A percentile compares a stretch with the other conserved stretches of the same genome.
Conservation (phyloP, 345 rosid species). For the Salix udensis region DNA sequence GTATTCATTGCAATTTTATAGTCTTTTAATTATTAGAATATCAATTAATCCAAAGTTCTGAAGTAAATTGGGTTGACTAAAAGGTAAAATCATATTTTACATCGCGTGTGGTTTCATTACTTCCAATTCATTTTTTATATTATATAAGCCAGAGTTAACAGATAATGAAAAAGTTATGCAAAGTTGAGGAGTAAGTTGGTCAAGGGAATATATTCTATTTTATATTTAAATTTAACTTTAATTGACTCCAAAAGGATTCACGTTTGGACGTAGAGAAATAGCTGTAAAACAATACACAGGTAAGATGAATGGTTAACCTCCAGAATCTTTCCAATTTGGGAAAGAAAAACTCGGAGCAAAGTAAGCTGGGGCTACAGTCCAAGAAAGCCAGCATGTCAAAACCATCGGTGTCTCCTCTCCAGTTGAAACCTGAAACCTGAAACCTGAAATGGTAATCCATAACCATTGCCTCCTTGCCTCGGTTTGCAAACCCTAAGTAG, state of each 20-base stretch:
- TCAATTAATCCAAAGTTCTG: background rate
- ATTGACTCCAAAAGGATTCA: no score
- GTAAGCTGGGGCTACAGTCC: background rate
- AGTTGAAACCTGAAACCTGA: constrained; percentile 12
- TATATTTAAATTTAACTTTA: no score
- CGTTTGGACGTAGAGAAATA: no score
- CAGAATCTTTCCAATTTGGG: background rate
- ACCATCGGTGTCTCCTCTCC: constrained; percentile 22
- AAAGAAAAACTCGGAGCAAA: no score
- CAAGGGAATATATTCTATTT: no score
- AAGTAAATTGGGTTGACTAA: no score
- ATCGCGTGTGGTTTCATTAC: background rate
- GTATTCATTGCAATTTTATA: no score
- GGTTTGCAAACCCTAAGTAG: background rate
- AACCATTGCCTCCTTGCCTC: background rate
- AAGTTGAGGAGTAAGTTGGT: no score
- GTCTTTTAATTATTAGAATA: background rate
- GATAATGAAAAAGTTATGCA: no score
- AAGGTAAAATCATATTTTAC: background rate
- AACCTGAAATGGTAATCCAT: constrained; percentile 14
- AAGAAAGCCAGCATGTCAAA: constrained; percentile 22
- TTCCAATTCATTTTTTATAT: no score
- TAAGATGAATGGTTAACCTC: background rate
- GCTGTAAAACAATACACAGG: background rate
- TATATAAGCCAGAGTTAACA: no score